Conservation (phyloP, 495 filamentous ascomycete genomes). For the Penicillium bovifimosum region DNA sequence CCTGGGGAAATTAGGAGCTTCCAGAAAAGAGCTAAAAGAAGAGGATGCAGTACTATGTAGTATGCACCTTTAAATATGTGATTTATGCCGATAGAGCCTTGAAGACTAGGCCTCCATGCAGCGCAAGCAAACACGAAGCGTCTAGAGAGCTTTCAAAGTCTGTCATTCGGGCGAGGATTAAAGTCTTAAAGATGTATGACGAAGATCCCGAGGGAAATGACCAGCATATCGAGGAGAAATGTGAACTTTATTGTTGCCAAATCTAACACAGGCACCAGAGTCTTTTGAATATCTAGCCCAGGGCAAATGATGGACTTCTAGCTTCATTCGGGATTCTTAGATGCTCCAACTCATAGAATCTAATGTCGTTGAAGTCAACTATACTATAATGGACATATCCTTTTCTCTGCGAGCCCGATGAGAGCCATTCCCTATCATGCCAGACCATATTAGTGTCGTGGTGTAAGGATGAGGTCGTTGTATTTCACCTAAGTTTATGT, state of each 20-base stretch:
- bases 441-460: background rate
- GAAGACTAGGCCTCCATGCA: background rate
- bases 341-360: no score
- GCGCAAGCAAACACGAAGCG: background rate
- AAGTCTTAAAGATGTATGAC: background rate
- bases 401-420: no score
- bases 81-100: background rate
- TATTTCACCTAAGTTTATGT: no score
- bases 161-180: background rate
- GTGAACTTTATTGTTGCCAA: no score
- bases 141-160: no score
- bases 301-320: no score
- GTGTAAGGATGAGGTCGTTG: background rate
- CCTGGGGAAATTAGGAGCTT: background rate
- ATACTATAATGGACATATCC: no score
- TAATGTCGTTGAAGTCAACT: no score
- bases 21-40: background rate
- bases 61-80: background rate
- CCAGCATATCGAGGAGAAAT: background rate
- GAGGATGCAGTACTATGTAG: background rate
- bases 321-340: no score
- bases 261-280: background rate
- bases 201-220: background rate
- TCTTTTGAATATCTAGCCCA: no score
- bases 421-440: no score